Evolutionary conservation across 306 rosid genomes (phyloP).

Genomic region (Cicer arietinum): DNA sequence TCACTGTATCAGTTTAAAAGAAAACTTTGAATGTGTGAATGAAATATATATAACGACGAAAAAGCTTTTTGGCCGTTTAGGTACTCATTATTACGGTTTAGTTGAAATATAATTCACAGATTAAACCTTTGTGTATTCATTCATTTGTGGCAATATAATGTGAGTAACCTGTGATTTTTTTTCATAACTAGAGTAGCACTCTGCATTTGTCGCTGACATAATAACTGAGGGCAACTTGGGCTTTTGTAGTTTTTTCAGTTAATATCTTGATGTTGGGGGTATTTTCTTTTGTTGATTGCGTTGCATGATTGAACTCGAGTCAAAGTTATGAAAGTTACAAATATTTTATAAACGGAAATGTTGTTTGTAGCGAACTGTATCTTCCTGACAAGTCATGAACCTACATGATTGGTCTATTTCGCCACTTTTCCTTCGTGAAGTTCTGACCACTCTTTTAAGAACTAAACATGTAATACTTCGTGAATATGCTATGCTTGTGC

Average conservation of each 20-base stretch:
- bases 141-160: slow-evolving; percentile 49
- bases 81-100: slow-evolving; percentile 39
- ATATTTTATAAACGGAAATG: not conserved
- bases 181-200: not conserved
- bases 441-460: too few species aligned
- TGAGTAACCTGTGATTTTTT: slow-evolving; percentile 42
- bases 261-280: not conserved
- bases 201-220: slow-evolving; percentile 2
- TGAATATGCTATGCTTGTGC: too few species aligned
- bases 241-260: not conserved
- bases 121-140: slow-evolving; percentile 52
- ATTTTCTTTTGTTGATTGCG: not conserved
- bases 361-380: too few species aligned
- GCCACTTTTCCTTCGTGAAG: too few species aligned
- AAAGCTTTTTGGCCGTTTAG: slow-evolving; percentile 45
- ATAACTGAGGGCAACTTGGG: slow-evolving; percentile 4
- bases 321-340: not conserved
- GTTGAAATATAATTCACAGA: slow-evolving; percentile 48
- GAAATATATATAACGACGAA: slow-evolving; percentile 53
- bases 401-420: too few species aligned
- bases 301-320: not conserved
- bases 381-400: too few species aligned
- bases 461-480: too few species aligned
- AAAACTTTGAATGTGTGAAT: slow-evolving; percentile 42
- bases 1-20: slow-evolving; percentile 73